phyloP scores from a whole-genome alignment of 352 stramenopile species.

The Phytophthora citrophthora region DNA sequence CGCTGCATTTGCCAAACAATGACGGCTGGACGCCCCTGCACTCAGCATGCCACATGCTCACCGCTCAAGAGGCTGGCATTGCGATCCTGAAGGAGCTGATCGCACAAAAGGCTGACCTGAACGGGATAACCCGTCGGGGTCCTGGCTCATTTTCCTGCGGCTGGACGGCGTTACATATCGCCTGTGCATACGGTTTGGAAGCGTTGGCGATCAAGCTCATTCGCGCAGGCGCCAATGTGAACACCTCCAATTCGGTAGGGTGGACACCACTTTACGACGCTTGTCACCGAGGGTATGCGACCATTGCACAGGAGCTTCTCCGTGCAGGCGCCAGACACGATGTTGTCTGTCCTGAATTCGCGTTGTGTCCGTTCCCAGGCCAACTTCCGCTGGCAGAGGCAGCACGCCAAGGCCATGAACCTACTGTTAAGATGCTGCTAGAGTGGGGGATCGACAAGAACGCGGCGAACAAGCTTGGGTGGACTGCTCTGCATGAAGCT shows the following conservation, averaged over 20 bases:
- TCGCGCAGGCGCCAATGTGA: slow-evolving; percentile 67
- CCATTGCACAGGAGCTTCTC: slow-evolving; percentile 67
- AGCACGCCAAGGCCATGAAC: slow-evolving; percentile 64
- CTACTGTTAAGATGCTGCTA: slow-evolving; percentile 75
- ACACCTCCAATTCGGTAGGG: slow-evolving; percentile 70
- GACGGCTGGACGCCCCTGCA: slow-evolving; percentile 86
- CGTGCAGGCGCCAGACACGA: slow-evolving; percentile 68
- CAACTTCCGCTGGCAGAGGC: slow-evolving; percentile 73
- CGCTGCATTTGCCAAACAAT: slow-evolving; percentile 72
- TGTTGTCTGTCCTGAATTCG: slow-evolving; percentile 79
- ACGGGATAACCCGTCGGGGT: slow-evolving; percentile 67
- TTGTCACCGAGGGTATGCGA: slow-evolving; percentile 74
- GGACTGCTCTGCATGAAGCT: slow-evolving; percentile 82
- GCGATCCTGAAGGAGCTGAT: slow-evolving; percentile 75
- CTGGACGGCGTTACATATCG: slow-evolving; percentile 82
- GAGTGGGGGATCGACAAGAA: slow-evolving; percentile 87
- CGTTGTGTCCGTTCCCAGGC: slow-evolving; percentile 75
- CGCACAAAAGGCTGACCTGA: slow-evolving; percentile 62
- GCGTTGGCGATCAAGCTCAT: slow-evolving; percentile 78
- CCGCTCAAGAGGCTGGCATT: slow-evolving; percentile 73
- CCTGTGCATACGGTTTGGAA: slow-evolving; percentile 79
- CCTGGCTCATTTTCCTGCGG: slow-evolving; percentile 79
- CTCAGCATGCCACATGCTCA: slow-evolving; percentile 75
- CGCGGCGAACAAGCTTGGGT: slow-evolving; percentile 71
- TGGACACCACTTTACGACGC: slow-evolving; percentile 83